Percentiles rank a stretch among this genome's conserved stretches.
These are phyloP conservation scores for Sporisorium iseilematis-ciliati DNA, from an alignment of 1,284 basidiomycete genomes.

Conservation along the genomic window DNA sequence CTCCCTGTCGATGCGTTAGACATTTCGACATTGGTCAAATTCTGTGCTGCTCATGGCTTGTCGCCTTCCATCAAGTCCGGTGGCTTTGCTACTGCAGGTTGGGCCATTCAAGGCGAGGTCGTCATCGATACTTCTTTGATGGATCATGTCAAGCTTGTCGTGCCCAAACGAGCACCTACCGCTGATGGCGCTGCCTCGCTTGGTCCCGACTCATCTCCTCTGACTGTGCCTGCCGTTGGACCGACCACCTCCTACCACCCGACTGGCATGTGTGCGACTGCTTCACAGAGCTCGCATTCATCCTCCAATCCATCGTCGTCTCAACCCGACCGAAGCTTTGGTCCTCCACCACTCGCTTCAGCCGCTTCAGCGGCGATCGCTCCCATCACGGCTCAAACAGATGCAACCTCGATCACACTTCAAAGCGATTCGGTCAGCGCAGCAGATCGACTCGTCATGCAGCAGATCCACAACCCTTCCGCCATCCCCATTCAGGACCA, in stretches of 20 bases:
- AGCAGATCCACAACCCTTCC: slow-evolving; percentile 14
- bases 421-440: slow-evolving; percentile 26
- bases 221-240: slow-evolving; percentile 29
- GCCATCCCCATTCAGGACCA: slow-evolving; percentile 20
- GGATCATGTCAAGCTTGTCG: slow-evolving; percentile 77
- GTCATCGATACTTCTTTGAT: slow-evolving; percentile 82
- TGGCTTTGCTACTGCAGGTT: slow-evolving; percentile 88
- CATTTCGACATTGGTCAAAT: slow-evolving; percentile 55
- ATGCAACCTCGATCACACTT: slow-evolving; percentile 18
- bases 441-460: slow-evolving; percentile 16
- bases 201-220: slow-evolving; percentile 25
- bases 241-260: slow-evolving; percentile 22
- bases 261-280: slow-evolving; percentile 17
- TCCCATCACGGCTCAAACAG: slow-evolving; percentile 24
- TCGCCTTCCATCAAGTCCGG: slow-evolving; percentile 88
- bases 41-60: slow-evolving; percentile 78
- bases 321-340: not conserved
- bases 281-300: slow-evolving; percentile 5
- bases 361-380: slow-evolving; percentile 16
- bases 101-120: slow-evolving; percentile 85
- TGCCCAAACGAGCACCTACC: slow-evolving; percentile 66
- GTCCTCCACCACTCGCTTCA: slow-evolving; percentile 1
- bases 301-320: slow-evolving; percentile 12
- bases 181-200: not conserved
- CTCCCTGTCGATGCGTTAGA: slow-evolving; percentile 45